Evolutionary conservation across 441 rosid genomes (phyloP), one percentile per base, ranked within the genome.

Genomic region (Theobroma grandiflorum): DNA sequence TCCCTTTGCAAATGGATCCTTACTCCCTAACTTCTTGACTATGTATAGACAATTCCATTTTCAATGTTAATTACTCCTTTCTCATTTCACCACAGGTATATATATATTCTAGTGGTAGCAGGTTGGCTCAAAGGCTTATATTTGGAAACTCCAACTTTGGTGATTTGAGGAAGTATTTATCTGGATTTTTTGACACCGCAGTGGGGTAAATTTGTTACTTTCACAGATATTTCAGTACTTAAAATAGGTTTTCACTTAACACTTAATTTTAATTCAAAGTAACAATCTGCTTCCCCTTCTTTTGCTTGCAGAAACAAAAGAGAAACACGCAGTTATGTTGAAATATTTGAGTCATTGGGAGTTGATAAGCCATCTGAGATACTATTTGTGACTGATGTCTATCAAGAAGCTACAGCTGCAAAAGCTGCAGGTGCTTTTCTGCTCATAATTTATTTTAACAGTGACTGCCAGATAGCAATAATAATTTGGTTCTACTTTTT

Each of bases 41-140:
- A 35, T 35, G n/a, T 37, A n/a, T 33, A 11, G 35, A 22, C 4
- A 72, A 18, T 20, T 45, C 65, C 38, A 55, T 73, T 67, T n/a
- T 50, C 43, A 72, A 47, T 77, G 73, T 20, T 66, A 52, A 53
- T 73, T 74, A 72, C 22, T 15, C 22, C 57, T 50, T 35, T 43
- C 61, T 8, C 70, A 12, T 75, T 63, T 59, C 58, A 78, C 45
- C 57, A 76, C 87, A 95, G 99, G 92, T 94, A 6, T 97, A 95
- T 84, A 94, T 97, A 82, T 97, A 97, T 88, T 97, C 98, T 63
- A 97, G 97, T 64, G 98, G 99, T 63, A 95, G 99, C 88, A 89
- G 99, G 80, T 86, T 97, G 88, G 94, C 99, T 15, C 99, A 94
- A 77, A 90, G 98, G 88, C 97, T 94, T 75, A 57, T 97, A 70